Base-by-base conservation (phyloP, 148 eudicot species). In the Amaranthus hypochondriacus region DNA sequence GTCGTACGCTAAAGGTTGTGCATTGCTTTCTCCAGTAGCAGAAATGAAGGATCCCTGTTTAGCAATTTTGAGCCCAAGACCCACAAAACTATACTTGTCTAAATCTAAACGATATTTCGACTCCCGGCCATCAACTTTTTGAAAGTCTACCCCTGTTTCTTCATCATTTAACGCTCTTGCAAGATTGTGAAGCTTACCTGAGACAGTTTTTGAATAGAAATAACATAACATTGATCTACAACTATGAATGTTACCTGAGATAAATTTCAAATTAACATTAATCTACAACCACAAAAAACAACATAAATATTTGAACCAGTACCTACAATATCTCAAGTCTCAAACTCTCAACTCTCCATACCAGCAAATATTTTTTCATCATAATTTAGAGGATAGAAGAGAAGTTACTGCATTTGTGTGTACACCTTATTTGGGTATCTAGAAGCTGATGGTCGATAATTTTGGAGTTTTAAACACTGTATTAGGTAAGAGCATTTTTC, bases 131-230 rank as follows among this genome's bases (percentile, higher is more conserved):
- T 92, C 93, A 55, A 76, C 88, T 79, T 82, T 84, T 15, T 66
- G 68, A 76, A 69, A 78, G 56, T 85, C 93, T 64, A 80, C 76
- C 80, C 86, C 89, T 57, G 74, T 80, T 84, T 92, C 99, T 81
- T 92, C 99, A 81, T 95, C 99, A 76, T 91, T 94, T 68, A 96
- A 82, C 82, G 99, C 99, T 79, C 96, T 87, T n/a, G 99, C 97
- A 81, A 96, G 86, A 83, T 96, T 96, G 66, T 96, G 99, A 82
- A 96, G 97, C 84, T 96, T 96, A 71, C 99, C 99, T 96, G 82
- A 50, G 79, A 79, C 69, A 48, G n/a, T 0, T 5, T 7, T 28
- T 28, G 39, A 28, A 28, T 28, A 60, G 5, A 49, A 9, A 4
- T 15, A 66, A 66, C n/a, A 46, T 4, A 43, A 11, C 63, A 59